phyloP scores from a whole-genome alignment of 306 rosid species.

The Rosa lucieae region DNA sequence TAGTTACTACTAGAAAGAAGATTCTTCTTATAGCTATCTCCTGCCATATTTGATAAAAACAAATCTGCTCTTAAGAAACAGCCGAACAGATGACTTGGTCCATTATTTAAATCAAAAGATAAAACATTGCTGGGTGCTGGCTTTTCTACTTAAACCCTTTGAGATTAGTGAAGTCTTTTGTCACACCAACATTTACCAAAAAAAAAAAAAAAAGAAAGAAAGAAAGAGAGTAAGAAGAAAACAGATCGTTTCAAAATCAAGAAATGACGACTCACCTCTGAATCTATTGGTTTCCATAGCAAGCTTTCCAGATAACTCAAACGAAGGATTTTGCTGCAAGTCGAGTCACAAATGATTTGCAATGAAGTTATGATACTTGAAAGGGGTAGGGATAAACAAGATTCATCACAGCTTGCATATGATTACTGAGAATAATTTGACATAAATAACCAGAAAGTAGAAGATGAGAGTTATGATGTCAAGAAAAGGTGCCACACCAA shows the following conservation, averaged over 20 bases:
- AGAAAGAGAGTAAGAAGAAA: not conserved
- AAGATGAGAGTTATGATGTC: slow-evolving; percentile 11
- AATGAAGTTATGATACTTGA: not conserved
- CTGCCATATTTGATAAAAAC: not conserved
- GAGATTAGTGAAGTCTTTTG: not conserved
- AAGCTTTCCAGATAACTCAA: slow-evolving; percentile 90
- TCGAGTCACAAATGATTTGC: not conserved
- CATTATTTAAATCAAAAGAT: not conserved
- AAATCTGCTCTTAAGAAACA: not conserved
- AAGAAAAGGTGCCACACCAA: not conserved
- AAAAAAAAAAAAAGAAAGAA: not conserved
- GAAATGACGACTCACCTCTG: slow-evolving; percentile 53
- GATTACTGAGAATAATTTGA: not conserved
- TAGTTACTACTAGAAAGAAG: not conserved
- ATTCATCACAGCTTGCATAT: not conserved
- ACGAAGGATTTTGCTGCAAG: slow-evolving; percentile 84
- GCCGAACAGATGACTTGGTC: not conserved
- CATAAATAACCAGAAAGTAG: not conserved
- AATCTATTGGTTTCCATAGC: slow-evolving; percentile 91
- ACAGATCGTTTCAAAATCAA: not conserved
- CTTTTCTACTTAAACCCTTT: not conserved
- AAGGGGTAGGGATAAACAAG: not conserved
- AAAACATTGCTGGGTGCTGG: not conserved
- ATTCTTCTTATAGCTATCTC: not conserved
- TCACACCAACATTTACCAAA: not conserved